These are phyloP conservation scores for Brassica juncea DNA, from an alignment of 345 rosid species.

Conservation along the genomic window DNA sequence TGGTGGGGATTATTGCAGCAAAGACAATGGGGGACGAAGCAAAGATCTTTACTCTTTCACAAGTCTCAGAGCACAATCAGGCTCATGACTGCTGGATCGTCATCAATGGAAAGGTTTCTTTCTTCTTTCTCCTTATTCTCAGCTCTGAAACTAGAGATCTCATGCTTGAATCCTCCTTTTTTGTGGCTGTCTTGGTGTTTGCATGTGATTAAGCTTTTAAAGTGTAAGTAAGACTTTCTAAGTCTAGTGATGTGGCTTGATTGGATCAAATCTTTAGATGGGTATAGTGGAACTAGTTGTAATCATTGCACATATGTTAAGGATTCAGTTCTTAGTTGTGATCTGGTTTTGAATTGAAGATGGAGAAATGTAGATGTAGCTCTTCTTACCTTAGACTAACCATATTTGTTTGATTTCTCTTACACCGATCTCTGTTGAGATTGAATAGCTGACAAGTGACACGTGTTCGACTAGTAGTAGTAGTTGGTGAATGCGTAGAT, in stretches of 20 bases:
- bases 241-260: background rate
- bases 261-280: constrained; percentile 19
- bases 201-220: constrained; percentile 5
- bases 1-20: constrained; percentile 27
- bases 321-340: constrained; percentile 18
- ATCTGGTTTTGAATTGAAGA: background rate
- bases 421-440: background rate
- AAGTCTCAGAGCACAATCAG: constrained; percentile 63
- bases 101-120: constrained; percentile 60
- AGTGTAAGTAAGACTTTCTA: background rate
- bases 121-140: constrained; percentile 6
- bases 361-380: constrained; percentile 7
- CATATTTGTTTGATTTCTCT: too few species aligned
- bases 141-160: constrained; percentile 15
- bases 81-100: constrained; percentile 69
- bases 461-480: constrained; percentile 2
- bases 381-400: background rate
- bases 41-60: constrained; percentile 62
- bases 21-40: constrained; percentile 49
- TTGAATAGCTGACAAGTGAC: constrained; percentile 4
- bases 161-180: constrained; percentile 7
- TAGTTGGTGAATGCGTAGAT: too few species aligned
- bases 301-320: background rate
- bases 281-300: background rate
- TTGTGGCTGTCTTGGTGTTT: background rate